Conservation (phyloP, 441 rosid species). For the Populus hybrid region DNA sequence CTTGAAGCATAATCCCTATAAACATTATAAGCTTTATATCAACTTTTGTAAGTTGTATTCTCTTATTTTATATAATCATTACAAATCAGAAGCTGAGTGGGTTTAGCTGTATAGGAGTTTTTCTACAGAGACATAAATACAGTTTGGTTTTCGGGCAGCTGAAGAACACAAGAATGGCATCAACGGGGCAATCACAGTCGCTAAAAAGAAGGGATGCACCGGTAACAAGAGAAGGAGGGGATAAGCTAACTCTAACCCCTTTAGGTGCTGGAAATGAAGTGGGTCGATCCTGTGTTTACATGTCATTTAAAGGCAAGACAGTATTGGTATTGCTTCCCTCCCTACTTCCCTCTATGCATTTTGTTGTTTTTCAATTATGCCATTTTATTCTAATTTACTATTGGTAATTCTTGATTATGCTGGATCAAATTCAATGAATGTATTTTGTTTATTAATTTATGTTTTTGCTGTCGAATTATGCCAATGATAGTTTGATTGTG, state of each 20-base stretch:
- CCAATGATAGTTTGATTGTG: constrained; percentile 64
- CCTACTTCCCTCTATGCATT: neutral
- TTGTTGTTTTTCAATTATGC: neutral
- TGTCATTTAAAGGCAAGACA: constrained; percentile 81
- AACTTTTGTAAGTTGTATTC: neutral
- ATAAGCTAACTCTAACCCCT: constrained; percentile 68
- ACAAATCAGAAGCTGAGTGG: neutral
- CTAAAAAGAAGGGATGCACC: constrained; percentile 65
- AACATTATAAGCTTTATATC: neutral
- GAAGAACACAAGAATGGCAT: constrained; percentile 35
- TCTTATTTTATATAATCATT: neutral
- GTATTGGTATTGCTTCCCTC: constrained; percentile 38
- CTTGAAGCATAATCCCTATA: neutral
- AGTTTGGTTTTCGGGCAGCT: neutral
- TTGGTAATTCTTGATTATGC: neutral
- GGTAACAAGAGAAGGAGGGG: constrained; percentile 54
- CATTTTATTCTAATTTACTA: neutral
- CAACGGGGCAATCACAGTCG: constrained; percentile 38
- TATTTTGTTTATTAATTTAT: neutral
- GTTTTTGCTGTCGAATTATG: neutral
- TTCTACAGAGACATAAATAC: neutral
- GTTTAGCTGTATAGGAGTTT: neutral
- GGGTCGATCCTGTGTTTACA: constrained; percentile 82
- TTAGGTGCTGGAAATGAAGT: constrained; percentile 93
- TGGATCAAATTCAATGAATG: neutral